Evolutionary conservation across 345 rosid species (phyloP), one percentile per base, ranked within the genome.

Genomic region (Aurinia saxatilis): DNA sequence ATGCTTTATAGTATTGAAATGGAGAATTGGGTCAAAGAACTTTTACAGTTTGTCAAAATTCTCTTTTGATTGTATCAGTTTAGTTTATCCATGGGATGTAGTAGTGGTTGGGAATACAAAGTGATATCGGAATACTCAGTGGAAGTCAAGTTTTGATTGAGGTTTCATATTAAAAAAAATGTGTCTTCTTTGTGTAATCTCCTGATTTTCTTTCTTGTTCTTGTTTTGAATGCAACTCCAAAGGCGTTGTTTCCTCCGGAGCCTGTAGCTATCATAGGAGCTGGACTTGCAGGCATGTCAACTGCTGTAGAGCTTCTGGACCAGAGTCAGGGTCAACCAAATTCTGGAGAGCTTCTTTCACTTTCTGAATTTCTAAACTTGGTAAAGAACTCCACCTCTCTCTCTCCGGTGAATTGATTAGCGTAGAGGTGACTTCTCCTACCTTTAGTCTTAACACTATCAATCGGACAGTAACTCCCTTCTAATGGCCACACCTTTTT

Each of bases 281-380:
- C 99, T 67, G 99, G 99, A 65, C 95, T 93, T 60, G 99, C 97
- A 13, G 99, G 99, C 56, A 90, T 93, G 99, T 90, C 99, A 8
- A 93, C 97, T 38, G 99, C 99, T 10, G 91, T 87, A 12, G 96
- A 93, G 80, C 85, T 90, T 68, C 60, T 93, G 75, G 96, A 93
- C 79, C 99, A 93, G 78, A 97, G 97, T 69, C 97, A 93, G n/a
- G n/a, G n/a, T n/a, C n/a, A n/a, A n/a, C n/a, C n/a, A 77, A 70
- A 37, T 55, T 73, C 58, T 12, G 95, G 95, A 52, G 74, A 41
- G 0, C 74, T 84, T 33, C 18, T 83, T 7, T 66, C 69, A 0
- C 69, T 91, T 68, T 67, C 79, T 15, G 85, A 83, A 11, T 91
- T 91, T 69, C 68, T 91, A 61, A 68, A 33, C 36, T 11, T 86